Conservation (phyloP, 2,329 filamentous ascomycete species). For the Aspergillus aculeatinus region DNA sequence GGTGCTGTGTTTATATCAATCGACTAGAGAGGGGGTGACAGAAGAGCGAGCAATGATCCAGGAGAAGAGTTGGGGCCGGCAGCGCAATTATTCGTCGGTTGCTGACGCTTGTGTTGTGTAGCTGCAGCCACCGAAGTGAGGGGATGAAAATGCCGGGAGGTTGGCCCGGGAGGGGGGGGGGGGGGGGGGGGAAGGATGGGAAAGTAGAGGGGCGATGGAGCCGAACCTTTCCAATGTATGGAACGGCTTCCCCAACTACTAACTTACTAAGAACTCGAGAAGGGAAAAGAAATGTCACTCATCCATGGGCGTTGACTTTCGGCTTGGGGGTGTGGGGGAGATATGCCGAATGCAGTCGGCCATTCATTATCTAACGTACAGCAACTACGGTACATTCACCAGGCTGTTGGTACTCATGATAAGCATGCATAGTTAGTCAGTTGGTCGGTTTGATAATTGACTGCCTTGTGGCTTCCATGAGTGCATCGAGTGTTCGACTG, state of each 20-base stretch:
- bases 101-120: conserved; percentile 3
- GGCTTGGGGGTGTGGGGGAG: background rate
- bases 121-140: conserved; percentile 15
- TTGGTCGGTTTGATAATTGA: background rate
- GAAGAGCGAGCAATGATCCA: conserved; percentile 3
- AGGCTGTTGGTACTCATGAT: background rate
- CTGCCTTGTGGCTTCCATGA: background rate
- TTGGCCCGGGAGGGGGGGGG: background rate
- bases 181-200: conserved; percentile 4
- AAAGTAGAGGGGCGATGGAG: conserved; percentile 7
- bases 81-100: conserved; percentile 6
- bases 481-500: background rate
- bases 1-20: background rate
- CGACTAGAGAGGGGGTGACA: background rate
- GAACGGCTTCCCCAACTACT: background rate
- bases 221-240: conserved; percentile 9
- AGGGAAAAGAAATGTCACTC: background rate
- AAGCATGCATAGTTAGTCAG: background rate
- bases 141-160: conserved; percentile 11
- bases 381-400: too few relatives aligned
- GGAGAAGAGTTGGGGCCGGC: background rate
- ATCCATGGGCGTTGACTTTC: background rate
- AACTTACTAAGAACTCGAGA: background rate
- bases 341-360: background rate
- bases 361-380: too few relatives aligned